These are phyloP conservation scores for Xylaria curta DNA, from an alignment of 495 filamentous ascomycete species.

Conservation along the genomic window DNA sequence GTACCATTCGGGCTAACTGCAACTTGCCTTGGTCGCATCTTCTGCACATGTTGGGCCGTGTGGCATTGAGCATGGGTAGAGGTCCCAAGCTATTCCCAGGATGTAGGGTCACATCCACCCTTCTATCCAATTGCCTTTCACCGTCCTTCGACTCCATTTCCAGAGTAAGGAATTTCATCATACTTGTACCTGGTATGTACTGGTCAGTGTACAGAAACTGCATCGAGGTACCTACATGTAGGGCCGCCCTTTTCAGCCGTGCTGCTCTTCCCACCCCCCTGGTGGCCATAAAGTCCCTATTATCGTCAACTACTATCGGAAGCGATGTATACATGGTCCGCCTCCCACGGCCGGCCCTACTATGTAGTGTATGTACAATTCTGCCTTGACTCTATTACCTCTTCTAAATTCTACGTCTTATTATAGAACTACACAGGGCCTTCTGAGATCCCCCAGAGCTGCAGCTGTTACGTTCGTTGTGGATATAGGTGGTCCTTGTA, in stretches of 20 bases:
- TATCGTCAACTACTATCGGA: constrained; percentile 8
- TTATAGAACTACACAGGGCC: constrained; percentile 14
- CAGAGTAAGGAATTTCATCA: constrained; percentile 15
- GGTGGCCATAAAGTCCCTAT: constrained; percentile 17
- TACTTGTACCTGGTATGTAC: constrained; percentile 22
- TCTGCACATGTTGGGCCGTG: constrained; percentile 21
- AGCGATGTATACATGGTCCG: constrained; percentile 3
- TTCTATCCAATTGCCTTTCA: constrained; percentile 17
- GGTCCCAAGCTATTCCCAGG: constrained; percentile 3
- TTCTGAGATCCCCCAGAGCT: constrained; percentile 19
- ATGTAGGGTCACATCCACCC: constrained; percentile 14
- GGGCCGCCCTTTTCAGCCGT: constrained; percentile 29
- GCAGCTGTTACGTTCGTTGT: constrained; percentile 7
- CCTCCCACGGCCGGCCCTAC: constrained; percentile 15
- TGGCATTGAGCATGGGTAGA: background rate
- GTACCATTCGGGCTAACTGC: constrained; percentile 10
- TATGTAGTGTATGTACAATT: constrained; percentile 1
- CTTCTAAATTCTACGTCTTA: constrained; percentile 1
- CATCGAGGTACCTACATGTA: constrained; percentile 22
- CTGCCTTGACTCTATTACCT: background rate
- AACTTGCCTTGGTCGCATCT: constrained; percentile 17
- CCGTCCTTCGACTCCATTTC: constrained; percentile 9
- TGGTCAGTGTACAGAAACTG: constrained; percentile 1
- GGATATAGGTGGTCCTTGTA: constrained; percentile 23
- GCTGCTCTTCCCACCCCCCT: constrained; percentile 19